A percentile compares a stretch with the other conserved stretches of the same genome.
Conservation (phyloP, 75 land plant species). For the Picea glauca region DNA sequence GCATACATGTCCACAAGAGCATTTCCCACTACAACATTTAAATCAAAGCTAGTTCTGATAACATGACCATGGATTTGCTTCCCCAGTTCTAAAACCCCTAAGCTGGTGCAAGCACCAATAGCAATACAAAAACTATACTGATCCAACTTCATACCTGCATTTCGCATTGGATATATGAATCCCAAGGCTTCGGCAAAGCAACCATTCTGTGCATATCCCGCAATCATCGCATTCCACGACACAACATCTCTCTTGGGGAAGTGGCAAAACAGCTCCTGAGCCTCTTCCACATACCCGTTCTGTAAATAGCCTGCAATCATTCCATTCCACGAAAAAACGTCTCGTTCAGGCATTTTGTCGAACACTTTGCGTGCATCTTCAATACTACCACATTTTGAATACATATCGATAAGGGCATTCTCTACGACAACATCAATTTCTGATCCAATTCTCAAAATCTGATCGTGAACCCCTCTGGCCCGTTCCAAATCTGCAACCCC, state of each 20-base stretch:
- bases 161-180: slow-evolving; percentile 20
- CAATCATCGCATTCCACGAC: slow-evolving; percentile 68
- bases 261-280: slow-evolving; percentile 40
- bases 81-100: slow-evolving; percentile 2
- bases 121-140: slow-evolving; percentile 14
- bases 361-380: slow-evolving; percentile 32
- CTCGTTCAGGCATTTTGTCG: slow-evolving; percentile 37
- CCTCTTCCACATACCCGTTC: slow-evolving; percentile 23
- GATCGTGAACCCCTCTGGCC: slow-evolving; percentile 38
- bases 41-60: slow-evolving; percentile 3
- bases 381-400: slow-evolving; percentile 41
- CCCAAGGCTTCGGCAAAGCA: slow-evolving; percentile 26
- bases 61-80: slow-evolving; percentile 20
- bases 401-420: slow-evolving; percentile 48
- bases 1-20: slow-evolving; percentile 31
- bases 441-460: slow-evolving; percentile 27
- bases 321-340: slow-evolving; percentile 55
- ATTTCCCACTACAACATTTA: slow-evolving; percentile 18
- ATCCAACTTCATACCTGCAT: slow-evolving; percentile 6
- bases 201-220: slow-evolving; percentile 46
- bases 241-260: slow-evolving; percentile 37
- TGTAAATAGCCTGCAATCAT: slow-evolving; percentile 50
- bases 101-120: slow-evolving; percentile 5
- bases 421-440: slow-evolving; percentile 23
- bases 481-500: slow-evolving; percentile 18